A percentile compares a stretch with the other conserved stretches of the same genome.
Evolutionary conservation across 78 protist genomes (phyloP).

Genomic region (Reticulomyxa filosa): DNA sequence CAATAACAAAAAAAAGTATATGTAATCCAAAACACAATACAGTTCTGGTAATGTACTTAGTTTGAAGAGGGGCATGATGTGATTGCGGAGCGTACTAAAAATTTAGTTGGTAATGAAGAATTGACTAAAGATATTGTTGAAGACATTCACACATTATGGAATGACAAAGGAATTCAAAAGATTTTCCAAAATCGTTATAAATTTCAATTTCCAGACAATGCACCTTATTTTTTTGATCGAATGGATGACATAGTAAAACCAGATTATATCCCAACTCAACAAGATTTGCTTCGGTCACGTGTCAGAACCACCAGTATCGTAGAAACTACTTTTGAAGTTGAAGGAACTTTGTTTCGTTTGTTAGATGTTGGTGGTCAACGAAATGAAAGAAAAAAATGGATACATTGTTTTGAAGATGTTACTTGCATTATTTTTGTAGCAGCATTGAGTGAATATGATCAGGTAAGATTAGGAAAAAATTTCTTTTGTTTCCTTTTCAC

Average conservation of each 20-base stretch:
- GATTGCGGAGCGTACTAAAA: too few relatives aligned
- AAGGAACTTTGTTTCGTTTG: slow-evolving; percentile 30
- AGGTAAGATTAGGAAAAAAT: too few relatives aligned
- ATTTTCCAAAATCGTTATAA: slow-evolving; percentile 26
- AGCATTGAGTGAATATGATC: slow-evolving; percentile 66
- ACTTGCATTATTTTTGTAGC: slow-evolving; percentile 68
- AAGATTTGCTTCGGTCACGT: slow-evolving; percentile 69
- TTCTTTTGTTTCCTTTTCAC: too few relatives aligned
- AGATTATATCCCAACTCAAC: slow-evolving; percentile 56
- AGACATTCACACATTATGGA: slow-evolving; percentile 48
- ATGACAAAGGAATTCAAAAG: slow-evolving; percentile 38
- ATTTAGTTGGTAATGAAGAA: too few relatives aligned
- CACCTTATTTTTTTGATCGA: slow-evolving; percentile 22
- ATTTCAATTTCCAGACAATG: slow-evolving; percentile 4
- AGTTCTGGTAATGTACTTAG: too few relatives aligned
- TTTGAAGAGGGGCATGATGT: too few relatives aligned
- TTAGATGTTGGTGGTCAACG: slow-evolving; percentile 88
- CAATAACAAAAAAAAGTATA: too few relatives aligned
- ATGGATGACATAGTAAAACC: slow-evolving; percentile 24
- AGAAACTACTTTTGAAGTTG: slow-evolving; percentile 46
- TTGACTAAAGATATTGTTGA: too few relatives aligned
- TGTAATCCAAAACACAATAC: too few relatives aligned
- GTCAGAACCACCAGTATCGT: slow-evolving; percentile 73
- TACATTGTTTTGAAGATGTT: slow-evolving; percentile 79
- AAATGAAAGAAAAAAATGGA: slow-evolving; percentile 75